Evolutionary conservation across 345 rosid species (phyloP).

Genomic region (Citropsis articulata): DNA sequence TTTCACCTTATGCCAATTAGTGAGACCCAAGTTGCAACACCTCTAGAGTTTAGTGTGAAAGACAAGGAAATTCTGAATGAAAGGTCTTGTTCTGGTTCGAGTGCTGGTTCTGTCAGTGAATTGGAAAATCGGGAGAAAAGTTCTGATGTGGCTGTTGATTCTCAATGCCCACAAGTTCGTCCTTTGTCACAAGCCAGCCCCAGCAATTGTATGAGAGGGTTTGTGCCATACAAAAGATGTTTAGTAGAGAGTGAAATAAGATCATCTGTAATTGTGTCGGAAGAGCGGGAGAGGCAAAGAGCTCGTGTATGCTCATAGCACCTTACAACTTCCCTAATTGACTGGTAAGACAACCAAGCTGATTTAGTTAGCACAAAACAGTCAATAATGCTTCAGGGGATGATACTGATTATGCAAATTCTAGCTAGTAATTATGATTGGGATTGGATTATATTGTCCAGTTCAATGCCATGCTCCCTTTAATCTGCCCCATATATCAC

Average conservation of each 20-base stretch:
- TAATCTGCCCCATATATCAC: neutral
- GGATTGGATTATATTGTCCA: neutral
- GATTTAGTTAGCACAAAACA: slow-evolving; percentile 8
- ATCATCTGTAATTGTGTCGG: slow-evolving; percentile 31
- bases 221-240: slow-evolving; percentile 76
- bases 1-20: slow-evolving; percentile 13
- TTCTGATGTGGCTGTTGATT: slow-evolving; percentile 30
- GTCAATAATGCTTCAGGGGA: neutral
- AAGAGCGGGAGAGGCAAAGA: slow-evolving; percentile 44
- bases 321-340: neutral
- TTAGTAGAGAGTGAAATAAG: slow-evolving; percentile 46
- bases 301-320: slow-evolving; percentile 48
- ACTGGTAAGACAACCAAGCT: slow-evolving; percentile 1
- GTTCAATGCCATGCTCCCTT: neutral
- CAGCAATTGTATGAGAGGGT: slow-evolving; percentile 30
- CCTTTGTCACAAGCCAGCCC: slow-evolving; percentile 8
- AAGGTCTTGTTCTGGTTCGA: slow-evolving; percentile 40
- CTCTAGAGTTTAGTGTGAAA: neutral
- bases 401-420: neutral
- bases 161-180: slow-evolving; percentile 19
- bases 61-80: slow-evolving; percentile 35
- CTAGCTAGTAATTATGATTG: neutral
- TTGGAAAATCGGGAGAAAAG: slow-evolving; percentile 34
- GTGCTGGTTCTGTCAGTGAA: slow-evolving; percentile 36
- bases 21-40: slow-evolving; percentile 4